These are phyloP conservation scores for Polysphondylium violaceum DNA, from an alignment of 78 protist genomes.

Conservation along the genomic window DNA sequence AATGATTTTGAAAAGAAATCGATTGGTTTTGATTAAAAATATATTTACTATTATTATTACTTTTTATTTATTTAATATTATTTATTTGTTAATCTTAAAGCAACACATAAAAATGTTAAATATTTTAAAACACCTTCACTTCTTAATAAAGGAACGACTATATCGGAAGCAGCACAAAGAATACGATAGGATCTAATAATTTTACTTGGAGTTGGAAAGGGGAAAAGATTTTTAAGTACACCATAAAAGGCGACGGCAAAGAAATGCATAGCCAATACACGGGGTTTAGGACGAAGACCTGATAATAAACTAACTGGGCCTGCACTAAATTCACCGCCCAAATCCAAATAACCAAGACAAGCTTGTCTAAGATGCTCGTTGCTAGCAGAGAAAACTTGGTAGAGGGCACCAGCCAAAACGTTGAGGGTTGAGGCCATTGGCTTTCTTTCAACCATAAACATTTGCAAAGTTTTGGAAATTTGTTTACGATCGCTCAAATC, in stretches of 20 bases:
- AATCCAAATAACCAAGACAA: constrained; percentile 81
- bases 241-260: constrained; percentile 80
- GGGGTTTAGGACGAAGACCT: constrained; percentile 54
- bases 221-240: constrained; percentile 31
- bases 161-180: constrained; percentile 65
- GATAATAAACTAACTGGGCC: constrained; percentile 85
- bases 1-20: neutral
- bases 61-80: neutral
- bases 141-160: constrained; percentile 58
- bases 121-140: constrained; percentile 37
- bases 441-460: constrained; percentile 13
- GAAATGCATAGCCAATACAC: constrained; percentile 68
- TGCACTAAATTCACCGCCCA: constrained; percentile 81
- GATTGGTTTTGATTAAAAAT: neutral
- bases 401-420: constrained; percentile 71
- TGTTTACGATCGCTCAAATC: neutral
- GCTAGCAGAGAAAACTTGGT: constrained; percentile 46
- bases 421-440: constrained; percentile 76
- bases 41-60: neutral
- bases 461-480: neutral
- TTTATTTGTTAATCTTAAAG: constrained; percentile 36
- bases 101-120: constrained; percentile 10
- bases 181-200: constrained; percentile 37
- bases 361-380: constrained; percentile 77
- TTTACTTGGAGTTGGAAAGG: constrained; percentile 75